Evolutionary conservation across 2,329 filamentous ascomycete species (phyloP), one percentile per base, ranked within the genome.

Genomic region (Scedosporium minutisporum): DNA sequence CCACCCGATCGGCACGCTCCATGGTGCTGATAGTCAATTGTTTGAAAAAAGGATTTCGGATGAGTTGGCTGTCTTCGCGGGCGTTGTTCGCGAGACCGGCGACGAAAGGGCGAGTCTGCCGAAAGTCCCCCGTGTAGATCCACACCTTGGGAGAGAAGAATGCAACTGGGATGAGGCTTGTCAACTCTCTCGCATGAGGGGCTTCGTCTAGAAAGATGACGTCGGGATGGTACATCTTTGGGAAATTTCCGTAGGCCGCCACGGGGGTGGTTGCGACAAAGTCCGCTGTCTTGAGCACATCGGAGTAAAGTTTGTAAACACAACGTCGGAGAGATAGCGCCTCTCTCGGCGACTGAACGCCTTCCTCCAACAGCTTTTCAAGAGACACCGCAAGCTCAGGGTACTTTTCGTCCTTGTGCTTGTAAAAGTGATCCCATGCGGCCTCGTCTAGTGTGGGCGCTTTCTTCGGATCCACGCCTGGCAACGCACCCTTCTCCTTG

Each of bases 141-240:
- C 77, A 80, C 0, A 71, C 74, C 2, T 72, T 64, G 0, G 78
- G 77, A 2, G 72, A 70, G 57, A 75, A 80, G 29, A 73, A 76
- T 0, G 77, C 77, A 21, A 81, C 68, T 0, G 78, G 71, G 1
- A 81, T 79, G 18, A 81, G 66, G 0, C 75, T 76, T 0, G 78
- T 79, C 0, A 80, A 68, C 65, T 81, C 78, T 16, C 78, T 69
- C 0, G 77, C 76, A 55, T 81, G 78, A 0, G 77, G 75, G 0
- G 77, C 75, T 71, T 96, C 91, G 53, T 93, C 91, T 65, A 96
- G 90, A 70, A 96, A 93, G 0, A 95, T 85, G 66, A 96, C 87
- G 67, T 95, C 89, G 0, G 91, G 90, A 66, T 89, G 87, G 38
- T 92, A 91, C 6, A 91, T 69, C 2, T 69, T 71, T 0, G 71